Percentiles rank a stretch among this genome's conserved stretches.
phyloP scores from a whole-genome alignment of 768 basidiomycete genomes.

The Psilocybe cubensis region DNA sequence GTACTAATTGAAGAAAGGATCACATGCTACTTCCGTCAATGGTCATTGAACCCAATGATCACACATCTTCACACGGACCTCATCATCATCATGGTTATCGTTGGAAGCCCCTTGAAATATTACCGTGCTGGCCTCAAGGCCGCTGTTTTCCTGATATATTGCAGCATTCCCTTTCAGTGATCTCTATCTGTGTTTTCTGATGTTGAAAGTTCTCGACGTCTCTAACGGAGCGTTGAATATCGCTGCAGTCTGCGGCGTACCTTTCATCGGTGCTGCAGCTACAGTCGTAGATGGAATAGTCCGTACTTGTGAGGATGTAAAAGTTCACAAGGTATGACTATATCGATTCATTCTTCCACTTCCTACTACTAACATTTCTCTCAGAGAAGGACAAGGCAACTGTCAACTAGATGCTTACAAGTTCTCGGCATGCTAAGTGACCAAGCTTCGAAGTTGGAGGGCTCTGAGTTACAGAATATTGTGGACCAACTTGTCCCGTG shows the following conservation, averaged over 20 bases:
- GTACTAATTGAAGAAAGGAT: no score
- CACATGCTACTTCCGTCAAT: no score
- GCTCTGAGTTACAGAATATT: constrained; percentile 41
- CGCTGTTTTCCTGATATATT: no score
- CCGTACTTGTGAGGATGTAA: constrained; percentile 47
- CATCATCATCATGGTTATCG: background rate
- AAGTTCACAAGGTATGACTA: constrained; percentile 52
- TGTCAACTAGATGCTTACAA: constrained; percentile 44
- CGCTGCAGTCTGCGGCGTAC: constrained; percentile 48
- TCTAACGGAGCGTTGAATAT: constrained; percentile 39
- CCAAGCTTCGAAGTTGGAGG: constrained; percentile 38
- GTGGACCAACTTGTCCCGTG: constrained; percentile 50
- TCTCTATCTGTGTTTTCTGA: background rate
- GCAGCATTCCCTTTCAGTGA: background rate
- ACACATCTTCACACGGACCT: background rate
- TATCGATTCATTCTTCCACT: no score
- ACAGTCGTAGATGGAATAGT: constrained; percentile 47
- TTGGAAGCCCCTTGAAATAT: background rate
- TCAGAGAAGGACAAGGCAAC: constrained; percentile 45
- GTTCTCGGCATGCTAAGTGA: constrained; percentile 44
- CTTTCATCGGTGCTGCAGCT: constrained; percentile 48
- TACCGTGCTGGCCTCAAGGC: no score
- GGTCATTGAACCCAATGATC: no score
- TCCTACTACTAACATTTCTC: background rate
- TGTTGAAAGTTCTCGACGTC: constrained; percentile 25